These are phyloP conservation scores for Niebla homalea DNA, from an alignment of 495 filamentous ascomycete genomes.

Conservation along the genomic window DNA sequence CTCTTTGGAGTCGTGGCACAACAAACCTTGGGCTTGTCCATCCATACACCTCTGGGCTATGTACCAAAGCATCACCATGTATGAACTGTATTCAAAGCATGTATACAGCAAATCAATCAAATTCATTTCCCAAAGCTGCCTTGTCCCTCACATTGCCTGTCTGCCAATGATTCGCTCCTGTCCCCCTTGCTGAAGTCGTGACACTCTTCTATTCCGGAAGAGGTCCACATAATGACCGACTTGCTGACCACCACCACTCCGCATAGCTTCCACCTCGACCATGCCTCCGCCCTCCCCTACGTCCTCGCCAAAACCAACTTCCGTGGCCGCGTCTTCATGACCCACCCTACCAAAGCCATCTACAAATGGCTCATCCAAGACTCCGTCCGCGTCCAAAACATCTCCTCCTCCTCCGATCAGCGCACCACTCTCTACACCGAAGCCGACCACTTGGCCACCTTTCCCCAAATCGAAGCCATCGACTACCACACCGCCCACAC, in stretches of 20 bases:
- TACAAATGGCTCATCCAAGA: conserved; percentile 99
- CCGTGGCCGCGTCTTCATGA: conserved; percentile 95
- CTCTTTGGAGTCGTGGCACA: too few species aligned
- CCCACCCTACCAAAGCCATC: conserved; percentile 95
- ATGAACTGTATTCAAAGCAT: neutral
- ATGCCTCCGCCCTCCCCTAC: conserved; percentile 91
- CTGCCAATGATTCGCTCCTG: neutral
- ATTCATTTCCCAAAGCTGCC: neutral
- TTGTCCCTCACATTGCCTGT: neutral
- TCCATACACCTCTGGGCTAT: too few species aligned
- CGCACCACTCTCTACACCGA: conserved; percentile 80
- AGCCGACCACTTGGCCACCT: conserved; percentile 82
- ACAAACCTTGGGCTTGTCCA: too few species aligned
- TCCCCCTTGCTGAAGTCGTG: too few species aligned
- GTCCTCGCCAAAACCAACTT: conserved; percentile 97
- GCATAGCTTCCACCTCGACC: conserved; percentile 90
- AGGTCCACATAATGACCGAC: neutral
- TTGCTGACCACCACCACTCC: conserved; percentile 5
- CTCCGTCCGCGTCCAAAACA: conserved; percentile 78
- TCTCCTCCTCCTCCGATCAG: conserved; percentile 57
- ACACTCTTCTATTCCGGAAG: neutral
- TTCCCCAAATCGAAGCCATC: conserved; percentile 88
- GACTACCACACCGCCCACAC: conserved; percentile 97
- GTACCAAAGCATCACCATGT: too few species aligned
- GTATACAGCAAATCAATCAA: conserved; percentile 6